Base-by-base conservation (phyloP, 139 green algal genomes). In the Chlamydomonas sphaeroides region DNA sequence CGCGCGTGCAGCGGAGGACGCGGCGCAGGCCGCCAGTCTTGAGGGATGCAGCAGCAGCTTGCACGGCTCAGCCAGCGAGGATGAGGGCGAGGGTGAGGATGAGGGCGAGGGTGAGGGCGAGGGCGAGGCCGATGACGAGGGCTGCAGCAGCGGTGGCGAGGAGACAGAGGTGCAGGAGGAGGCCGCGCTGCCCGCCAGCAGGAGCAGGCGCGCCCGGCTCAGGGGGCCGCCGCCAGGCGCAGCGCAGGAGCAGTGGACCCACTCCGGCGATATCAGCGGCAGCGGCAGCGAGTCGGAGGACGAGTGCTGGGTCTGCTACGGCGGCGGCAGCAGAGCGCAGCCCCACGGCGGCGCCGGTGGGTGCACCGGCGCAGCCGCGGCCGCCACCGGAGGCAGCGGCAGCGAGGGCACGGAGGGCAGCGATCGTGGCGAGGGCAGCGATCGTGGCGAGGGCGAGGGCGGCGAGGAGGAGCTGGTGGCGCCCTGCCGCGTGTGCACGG, bases 291-390 rank as follows among this genome's bases (percentile, higher is more conserved):
- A 62, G 56, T 6, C 3, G 56, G 56, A 25, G 51, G 51, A 61
- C 32, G 74, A 80, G 39, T 80, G 74, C 59, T 80, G 74, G 74
- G 26, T 80, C 39, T 80, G 74, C 38, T 80, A 80, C 17, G 74
- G 74, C 38, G 15, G 30, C 17, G 74, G 74, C 39, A 56, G 56
- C 30, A 33, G 7, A 7, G 11, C 30, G 30, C 26, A 17, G 11
- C 17, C 53, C 11, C 23, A 17, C 53, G 18, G 53, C 53, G 53
- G 53, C 21, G 59, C 30, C 59, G 23, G n/a, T n/a, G n/a, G 59
- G 30, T 7, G 28, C 5, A 17, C 30, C 30, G n/a, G 53, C 32
- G 65, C n/a, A n/a, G n/a, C n/a, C n/a, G n/a, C n/a, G n/a, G n/a
- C n/a, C n/a, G n/a, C n/a, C n/a, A n/a, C n/a, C n/a, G n/a, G n/a